These are phyloP conservation scores for Penicillium silybi DNA, from an alignment of 495 filamentous ascomycete genomes.

Conservation along the genomic window DNA sequence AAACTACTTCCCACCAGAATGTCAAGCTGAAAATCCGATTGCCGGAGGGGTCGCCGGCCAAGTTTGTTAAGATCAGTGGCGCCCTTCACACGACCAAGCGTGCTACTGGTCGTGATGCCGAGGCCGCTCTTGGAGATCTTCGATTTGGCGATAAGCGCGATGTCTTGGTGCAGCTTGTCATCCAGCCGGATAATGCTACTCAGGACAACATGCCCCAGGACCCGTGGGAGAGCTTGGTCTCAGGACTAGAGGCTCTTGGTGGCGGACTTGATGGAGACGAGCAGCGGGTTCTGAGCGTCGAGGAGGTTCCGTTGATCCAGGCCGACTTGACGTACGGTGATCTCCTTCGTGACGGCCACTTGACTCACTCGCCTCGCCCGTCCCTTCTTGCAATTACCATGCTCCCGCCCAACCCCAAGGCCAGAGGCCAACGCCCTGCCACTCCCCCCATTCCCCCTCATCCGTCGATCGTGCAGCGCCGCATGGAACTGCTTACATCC, in stretches of 20 bases:
- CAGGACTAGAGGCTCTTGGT: conserved; percentile 91
- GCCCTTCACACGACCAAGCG: conserved; percentile 96
- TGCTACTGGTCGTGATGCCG: conserved; percentile 93
- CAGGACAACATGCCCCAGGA: conserved; percentile 88
- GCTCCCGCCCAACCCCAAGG: conserved; percentile 68
- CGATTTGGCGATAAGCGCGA: conserved; percentile 97
- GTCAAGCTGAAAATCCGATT: conserved; percentile 93
- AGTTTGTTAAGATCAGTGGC: conserved; percentile 97
- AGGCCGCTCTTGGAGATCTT: conserved; percentile 88
- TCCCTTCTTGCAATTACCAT: conserved; percentile 97
- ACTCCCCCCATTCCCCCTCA: conserved; percentile 93
- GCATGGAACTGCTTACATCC: conserved; percentile 96
- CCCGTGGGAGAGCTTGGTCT: conserved; percentile 95
- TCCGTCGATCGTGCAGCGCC: conserved; percentile 89
- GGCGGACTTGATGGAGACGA: conserved; percentile 87
- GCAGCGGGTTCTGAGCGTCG: conserved; percentile 75
- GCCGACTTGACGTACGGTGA: conserved; percentile 93
- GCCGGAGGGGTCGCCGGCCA: conserved; percentile 94
- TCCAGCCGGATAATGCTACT: conserved; percentile 80
- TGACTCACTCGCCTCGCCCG: conserved; percentile 82
- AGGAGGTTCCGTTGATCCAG: conserved; percentile 94
- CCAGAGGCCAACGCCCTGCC: conserved; percentile 56
- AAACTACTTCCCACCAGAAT: conserved; percentile 97
- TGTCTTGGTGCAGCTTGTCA: conserved; percentile 91
- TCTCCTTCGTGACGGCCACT: conserved; percentile 83